Base-by-base conservation (phyloP, 306 rosid genomes). In the Abrus precatorius region DNA sequence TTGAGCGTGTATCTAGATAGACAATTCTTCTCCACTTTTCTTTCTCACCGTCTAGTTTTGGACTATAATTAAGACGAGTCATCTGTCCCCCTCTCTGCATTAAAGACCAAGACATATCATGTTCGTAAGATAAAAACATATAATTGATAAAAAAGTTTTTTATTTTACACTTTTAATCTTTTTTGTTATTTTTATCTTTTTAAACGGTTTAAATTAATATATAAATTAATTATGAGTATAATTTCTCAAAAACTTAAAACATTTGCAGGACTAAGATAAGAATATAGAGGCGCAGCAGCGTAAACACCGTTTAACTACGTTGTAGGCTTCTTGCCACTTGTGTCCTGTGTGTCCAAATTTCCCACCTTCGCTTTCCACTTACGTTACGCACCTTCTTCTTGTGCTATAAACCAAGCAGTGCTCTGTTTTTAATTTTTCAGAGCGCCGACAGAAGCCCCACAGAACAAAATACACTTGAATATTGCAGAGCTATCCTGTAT, bases 281-380 rank as follows among this genome's bases (percentile, higher is more conserved):
- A 13, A 9, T 0, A 1, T 0, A 1, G 20, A 50, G 74, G 5
- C 20, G 6, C 1, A 20, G 6, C 1, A 20, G 10, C 3, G 34
- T 0, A 34, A 56, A 11, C 45, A 34, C 68, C 76, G 12, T n/a
- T 29, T 38, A 44, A 60, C 66, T 49, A 78, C 75, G 57, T 55
- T 38, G 72, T 64, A 41, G 1, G 43, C 12, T n/a, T 29, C 6
- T 53, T 33, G 76, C 80, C 86, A 70, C 75, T 69, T 61, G 67
- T 13, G 12, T 82, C 41, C 73, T 38, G 65, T 5, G 75, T 72
- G 80, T 83, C 83, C 49, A 77, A 63, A 45, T 53, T 14, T 27
- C 5, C 14, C 43, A 64, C 5, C 1, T 4, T 43, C 5, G 32
- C 68, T 52, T 72, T 28, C 52, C 45, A 9, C 55, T 68, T n/a